These are phyloP conservation scores for Naganishia albida DNA, from an alignment of 1,284 basidiomycete species.

Conservation along the genomic window DNA sequence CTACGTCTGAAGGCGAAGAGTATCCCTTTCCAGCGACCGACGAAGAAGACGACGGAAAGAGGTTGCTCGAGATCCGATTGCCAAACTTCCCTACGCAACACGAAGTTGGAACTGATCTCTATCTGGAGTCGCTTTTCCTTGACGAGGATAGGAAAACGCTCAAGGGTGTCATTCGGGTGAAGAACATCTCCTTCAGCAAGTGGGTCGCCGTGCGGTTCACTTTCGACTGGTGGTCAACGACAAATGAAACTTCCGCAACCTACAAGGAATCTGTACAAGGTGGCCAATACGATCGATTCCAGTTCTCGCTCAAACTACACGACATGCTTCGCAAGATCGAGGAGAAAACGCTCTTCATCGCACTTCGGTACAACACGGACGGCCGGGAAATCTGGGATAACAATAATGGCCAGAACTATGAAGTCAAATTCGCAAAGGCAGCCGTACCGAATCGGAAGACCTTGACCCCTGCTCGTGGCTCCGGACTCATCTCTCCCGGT, in stretches of 20 bases:
- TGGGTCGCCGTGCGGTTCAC: conserved; percentile 88
- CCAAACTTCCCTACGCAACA: conserved; percentile 60
- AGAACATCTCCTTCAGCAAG: conserved; percentile 85
- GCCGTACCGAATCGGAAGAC: conserved; percentile 19
- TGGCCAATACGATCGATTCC: conserved; percentile 65
- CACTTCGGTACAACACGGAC: conserved; percentile 72
- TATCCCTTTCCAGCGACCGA: conserved; percentile 58
- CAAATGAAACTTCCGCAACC: conserved; percentile 82
- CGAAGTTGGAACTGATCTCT: conserved; percentile 55
- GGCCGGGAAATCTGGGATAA: conserved; percentile 86
- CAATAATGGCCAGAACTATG: conserved; percentile 78
- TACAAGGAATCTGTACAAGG: conserved; percentile 67
- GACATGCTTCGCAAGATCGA: conserved; percentile 65
- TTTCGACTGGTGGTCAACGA: conserved; percentile 92
- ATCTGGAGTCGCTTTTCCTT: conserved; percentile 61
- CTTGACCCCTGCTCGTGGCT: conserved; percentile 28
- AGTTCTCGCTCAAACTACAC: conserved; percentile 59
- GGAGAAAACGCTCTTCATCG: conserved; percentile 81
- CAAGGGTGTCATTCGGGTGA: conserved; percentile 73
- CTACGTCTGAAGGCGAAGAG: conserved; percentile 72
- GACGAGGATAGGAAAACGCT: conserved; percentile 64
- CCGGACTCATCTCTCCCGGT: conserved; percentile 40
- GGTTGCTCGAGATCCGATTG: conserved; percentile 53
- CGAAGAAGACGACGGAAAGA: conserved; percentile 52
- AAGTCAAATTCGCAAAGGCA: conserved; percentile 57